A percentile compares a stretch with the other conserved stretches of the same genome.
phyloP scores from a whole-genome alignment of 2,329 filamentous ascomycete genomes.

The Fusarium duplospermum region DNA sequence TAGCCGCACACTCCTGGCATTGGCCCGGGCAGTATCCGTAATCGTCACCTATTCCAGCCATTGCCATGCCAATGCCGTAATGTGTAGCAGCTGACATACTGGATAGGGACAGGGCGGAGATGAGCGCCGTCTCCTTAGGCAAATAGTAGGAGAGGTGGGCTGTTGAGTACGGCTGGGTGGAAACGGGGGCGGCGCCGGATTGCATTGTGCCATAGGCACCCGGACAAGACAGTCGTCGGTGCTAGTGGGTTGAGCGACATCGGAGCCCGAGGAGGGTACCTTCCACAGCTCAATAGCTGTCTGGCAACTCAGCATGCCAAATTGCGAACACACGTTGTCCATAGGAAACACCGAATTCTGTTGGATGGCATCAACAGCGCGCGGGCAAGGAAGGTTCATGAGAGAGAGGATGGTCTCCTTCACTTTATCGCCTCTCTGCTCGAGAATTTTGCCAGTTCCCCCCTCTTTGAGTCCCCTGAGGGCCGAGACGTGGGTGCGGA shows the following conservation, averaged over 20 bases:
- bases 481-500: conserved; percentile 86
- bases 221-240: conserved; percentile 77
- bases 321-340: conserved; percentile 84
- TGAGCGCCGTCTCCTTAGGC: conserved; percentile 78
- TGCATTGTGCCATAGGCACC: conserved; percentile 81
- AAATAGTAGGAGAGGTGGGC: conserved; percentile 80
- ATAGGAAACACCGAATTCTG: conserved; percentile 83
- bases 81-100: conserved; percentile 83
- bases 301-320: conserved; percentile 71
- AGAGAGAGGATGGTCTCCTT: conserved; percentile 86
- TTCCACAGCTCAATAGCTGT: conserved; percentile 87
- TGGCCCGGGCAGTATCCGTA: no score
- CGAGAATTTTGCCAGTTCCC: conserved; percentile 91
- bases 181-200: conserved; percentile 83
- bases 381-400: conserved; percentile 88
- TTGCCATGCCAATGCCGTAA: conserved; percentile 83
- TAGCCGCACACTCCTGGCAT: conserved; percentile 85
- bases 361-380: conserved; percentile 88
- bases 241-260: conserved; percentile 79
- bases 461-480: conserved; percentile 96
- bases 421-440: conserved; percentile 93
- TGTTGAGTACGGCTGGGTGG: conserved; percentile 77
- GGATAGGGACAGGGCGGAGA: conserved; percentile 82
- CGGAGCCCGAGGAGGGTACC: conserved; percentile 88
- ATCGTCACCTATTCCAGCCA: conserved; percentile 68